Base-by-base conservation (phyloP, 257 asterid species). In the Capsicum chinense region DNA sequence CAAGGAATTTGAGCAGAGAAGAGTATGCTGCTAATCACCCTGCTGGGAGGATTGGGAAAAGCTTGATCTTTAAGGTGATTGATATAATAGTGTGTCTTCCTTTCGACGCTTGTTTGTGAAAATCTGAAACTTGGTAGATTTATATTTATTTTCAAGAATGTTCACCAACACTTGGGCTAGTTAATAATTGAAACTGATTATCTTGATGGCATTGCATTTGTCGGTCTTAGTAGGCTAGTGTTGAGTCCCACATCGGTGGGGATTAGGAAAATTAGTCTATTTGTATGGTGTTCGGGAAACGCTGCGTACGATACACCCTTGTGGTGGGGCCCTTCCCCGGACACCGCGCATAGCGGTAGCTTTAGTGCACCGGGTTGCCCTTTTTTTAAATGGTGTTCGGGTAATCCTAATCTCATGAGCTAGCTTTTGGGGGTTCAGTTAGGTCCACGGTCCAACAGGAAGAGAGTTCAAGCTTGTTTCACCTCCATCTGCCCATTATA, bases 11-110 rank as follows among this genome's bases (percentile, higher is more conserved):
- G 87, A 95, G 91, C 86, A 92, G 89, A 88, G 94, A 93, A 59
- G 93, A 92, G 89, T 95, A 95, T 64, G 99, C 99, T 0, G 90
- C 93, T 1, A 95, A 95, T 86, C 91, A 89, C 64, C 91, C 90
- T 5, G 89, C 91, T 39, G 91, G 90, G 47, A 87, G 91, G 82
- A 89, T 89, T 12, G 90, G 92, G 14, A 89, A 89, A 82, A 89
- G 89, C 85, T 86, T 87, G 89, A 89, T 95, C 83, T 94, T 95
- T 83, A 93, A 93, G 98, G 98, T 92, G 73, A 71, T 83, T 80
- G 82, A 83, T 13, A 33, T 16, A 33, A 35, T 66, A 6, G 8
- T 35, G 12, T 66, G 3, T 12, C 47, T 66, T 66, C 4, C 17
- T 66, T 21, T 66, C 21, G 48, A 13, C 50, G 12, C 14, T 62